These are phyloP conservation scores for Cetraspora pellucida DNA, from an alignment of 192 early-diverging fungal species.

Conservation along the genomic window DNA sequence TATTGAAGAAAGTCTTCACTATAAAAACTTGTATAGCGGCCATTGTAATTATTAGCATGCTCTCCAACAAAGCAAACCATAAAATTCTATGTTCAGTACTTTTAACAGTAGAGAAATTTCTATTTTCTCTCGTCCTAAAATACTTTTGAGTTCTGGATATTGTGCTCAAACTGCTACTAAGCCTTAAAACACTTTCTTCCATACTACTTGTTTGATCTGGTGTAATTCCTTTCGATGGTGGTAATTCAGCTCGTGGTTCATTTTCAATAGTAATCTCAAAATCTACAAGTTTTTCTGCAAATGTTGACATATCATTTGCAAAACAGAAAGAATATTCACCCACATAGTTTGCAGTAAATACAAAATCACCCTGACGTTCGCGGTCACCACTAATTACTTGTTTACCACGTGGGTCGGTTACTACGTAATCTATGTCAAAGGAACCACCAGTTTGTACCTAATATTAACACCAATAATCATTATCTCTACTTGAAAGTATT, in stretches of 20 bases:
- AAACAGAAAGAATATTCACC: constrained; percentile 99
- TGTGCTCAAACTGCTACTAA: constrained; percentile 64
- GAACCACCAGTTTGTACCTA: constrained; percentile 95
- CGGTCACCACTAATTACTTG: constrained; percentile 76
- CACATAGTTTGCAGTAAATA: constrained; percentile 79
- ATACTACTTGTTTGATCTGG: constrained; percentile 54
- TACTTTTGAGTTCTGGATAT: constrained; percentile 85
- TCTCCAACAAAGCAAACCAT: constrained; percentile 89
- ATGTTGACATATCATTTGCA: constrained; percentile 91
- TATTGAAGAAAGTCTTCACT: constrained; percentile 89
- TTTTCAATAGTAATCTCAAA: constrained; percentile 94
- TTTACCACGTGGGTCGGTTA: constrained; percentile 72
- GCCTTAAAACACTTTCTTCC: constrained; percentile 62
- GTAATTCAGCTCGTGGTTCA: constrained; percentile 61
- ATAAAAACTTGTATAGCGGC: constrained; percentile 92
- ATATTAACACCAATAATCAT: not conserved
- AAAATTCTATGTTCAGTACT: constrained; percentile 86
- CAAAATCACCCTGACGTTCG: constrained; percentile 94
- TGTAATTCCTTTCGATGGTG: constrained; percentile 37
- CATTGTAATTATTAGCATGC: constrained; percentile 77
- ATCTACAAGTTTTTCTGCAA: constrained; percentile 93
- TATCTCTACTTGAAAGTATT: not conserved
- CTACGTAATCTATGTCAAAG: constrained; percentile 96
- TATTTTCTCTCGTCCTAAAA: constrained; percentile 87
- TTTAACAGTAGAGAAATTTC: constrained; percentile 88